These are phyloP conservation scores for Solanum piurae DNA, from an alignment of 257 asterid species.

Conservation along the genomic window DNA sequence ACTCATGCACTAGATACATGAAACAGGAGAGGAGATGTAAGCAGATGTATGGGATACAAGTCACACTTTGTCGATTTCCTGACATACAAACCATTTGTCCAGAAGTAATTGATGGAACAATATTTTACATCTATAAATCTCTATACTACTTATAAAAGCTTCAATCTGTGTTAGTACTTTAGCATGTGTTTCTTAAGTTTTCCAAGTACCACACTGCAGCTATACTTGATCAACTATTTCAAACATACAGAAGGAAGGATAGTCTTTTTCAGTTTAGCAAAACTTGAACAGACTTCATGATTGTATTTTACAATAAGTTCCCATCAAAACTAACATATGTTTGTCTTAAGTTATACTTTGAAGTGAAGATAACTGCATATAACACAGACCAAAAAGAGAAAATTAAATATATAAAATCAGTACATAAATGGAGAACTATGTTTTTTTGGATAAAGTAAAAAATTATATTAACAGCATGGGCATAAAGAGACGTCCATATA, in stretches of 20 bases:
- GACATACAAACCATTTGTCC: background rate
- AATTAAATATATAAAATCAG: background rate
- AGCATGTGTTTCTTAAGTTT: background rate
- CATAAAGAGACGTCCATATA: background rate
- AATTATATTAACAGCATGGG: background rate
- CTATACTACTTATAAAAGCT: background rate
- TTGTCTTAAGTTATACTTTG: background rate
- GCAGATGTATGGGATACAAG: background rate
- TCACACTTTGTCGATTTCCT: background rate
- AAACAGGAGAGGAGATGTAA: background rate
- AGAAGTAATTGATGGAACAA: background rate
- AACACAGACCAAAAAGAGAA: background rate
- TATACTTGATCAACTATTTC: background rate
- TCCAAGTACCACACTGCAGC: background rate
- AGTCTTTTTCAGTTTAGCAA: background rate
- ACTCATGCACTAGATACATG: background rate
- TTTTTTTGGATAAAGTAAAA: background rate
- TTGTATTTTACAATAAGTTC: background rate
- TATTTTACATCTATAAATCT: background rate
- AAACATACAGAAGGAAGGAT: background rate
- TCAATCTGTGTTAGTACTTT: background rate
- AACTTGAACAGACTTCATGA: background rate
- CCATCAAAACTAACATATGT: background rate
- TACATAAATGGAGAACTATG: background rate
- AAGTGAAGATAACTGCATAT: background rate